Base-by-base conservation (phyloP, 306 rosid genomes). In the Glycine soja region DNA sequence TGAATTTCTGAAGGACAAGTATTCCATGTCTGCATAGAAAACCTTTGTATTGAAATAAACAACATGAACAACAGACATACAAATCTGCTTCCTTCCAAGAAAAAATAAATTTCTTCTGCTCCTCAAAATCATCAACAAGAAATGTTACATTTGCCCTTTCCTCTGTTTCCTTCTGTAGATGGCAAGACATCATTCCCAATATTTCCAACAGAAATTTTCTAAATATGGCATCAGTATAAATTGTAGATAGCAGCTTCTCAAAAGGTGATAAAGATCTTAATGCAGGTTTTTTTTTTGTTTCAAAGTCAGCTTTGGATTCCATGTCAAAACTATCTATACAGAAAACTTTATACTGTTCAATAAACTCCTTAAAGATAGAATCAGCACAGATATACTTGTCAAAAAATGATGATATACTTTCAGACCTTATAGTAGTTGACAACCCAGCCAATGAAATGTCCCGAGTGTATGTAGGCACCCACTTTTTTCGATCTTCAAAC, bases 11-110 rank as follows among this genome's bases (percentile, higher is more conserved):
- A 67, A 90, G 82, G 68, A 85, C 88, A 77, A 88, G 87, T 42
- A 91, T 72, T 68, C 92, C 87, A 78, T 90, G 97, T 74, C 92
- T 87, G 75, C 97, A 91, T 13, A 88, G 88, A 84, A 88, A 80
- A 75, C 97, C 93, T 65, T 50, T 82, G 76, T 82, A 85, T 74
- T 88, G 91, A 79, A 91, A 91, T 24, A 86, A 88, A 80, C 40
- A 89, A 75, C 97, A 91, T 68, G 83, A 84, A 85, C 97, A 90
- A 50, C 82, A 68, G 45, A 91, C 78, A 68, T 66, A 72, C 77
- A 78, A 69, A 66, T 90, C 87, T 52, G 85, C 66, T 78, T 80
- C 84, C 19, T 88, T 88, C 92, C 91, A 88, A 82, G 82, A 78
- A 63, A 91, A 90, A 24, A 80, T 38, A 64, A 82, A 91, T 38